Conservation (phyloP, 768 basidiomycete genomes). For the Mycena epipterygia region DNA sequence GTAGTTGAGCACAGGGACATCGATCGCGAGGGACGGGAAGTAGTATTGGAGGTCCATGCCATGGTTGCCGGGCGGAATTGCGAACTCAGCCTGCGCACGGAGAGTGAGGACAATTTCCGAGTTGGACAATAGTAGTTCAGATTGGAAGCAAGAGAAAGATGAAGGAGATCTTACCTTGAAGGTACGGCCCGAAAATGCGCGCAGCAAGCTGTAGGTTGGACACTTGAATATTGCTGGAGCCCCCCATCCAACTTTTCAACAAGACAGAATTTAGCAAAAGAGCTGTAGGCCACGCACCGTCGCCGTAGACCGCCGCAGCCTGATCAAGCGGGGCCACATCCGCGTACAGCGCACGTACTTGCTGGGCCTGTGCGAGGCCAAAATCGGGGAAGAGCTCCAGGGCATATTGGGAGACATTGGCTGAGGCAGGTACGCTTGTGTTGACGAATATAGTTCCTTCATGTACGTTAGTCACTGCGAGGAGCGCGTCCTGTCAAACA, state of each 20-base stretch:
- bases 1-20: constrained; percentile 44
- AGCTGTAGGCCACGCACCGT: constrained; percentile 37
- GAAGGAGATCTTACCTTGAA: constrained; percentile 41
- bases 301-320: constrained; percentile 24
- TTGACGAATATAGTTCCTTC: constrained; percentile 45
- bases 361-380: constrained; percentile 12
- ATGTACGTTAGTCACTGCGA: constrained; percentile 40
- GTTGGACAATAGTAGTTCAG: too few relatives aligned
- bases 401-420: constrained; percentile 26
- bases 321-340: constrained; percentile 11
- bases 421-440: constrained; percentile 4
- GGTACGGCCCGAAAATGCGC: constrained; percentile 39
- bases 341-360: constrained; percentile 18
- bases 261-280: neutral
- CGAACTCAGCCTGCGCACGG: neutral
- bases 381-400: constrained; percentile 36
- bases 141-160: neutral
- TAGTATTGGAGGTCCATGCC: constrained; percentile 29
- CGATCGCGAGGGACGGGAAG: neutral
- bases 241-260: too few relatives aligned
- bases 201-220: constrained; percentile 43
- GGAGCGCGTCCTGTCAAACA: constrained; percentile 43
- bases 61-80: too few relatives aligned
- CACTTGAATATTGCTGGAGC: constrained; percentile 45
- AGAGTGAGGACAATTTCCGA: too few relatives aligned